Base-by-base conservation (phyloP, 768 basidiomycete genomes). In the Lactifluus hygrophoroides region DNA sequence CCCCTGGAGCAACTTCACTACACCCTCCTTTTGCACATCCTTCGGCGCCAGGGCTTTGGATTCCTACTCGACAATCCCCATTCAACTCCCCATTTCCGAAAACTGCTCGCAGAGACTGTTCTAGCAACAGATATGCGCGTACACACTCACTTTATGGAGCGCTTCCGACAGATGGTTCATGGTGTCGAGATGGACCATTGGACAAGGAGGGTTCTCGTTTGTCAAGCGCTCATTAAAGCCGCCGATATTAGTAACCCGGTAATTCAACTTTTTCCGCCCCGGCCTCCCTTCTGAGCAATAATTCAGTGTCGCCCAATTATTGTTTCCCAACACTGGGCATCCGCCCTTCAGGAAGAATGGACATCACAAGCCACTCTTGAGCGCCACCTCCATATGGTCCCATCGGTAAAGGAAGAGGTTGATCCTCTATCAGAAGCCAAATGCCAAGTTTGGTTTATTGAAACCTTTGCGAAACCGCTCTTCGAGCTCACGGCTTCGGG, bases 221-320 rank as follows among this genome's bases (percentile, higher is more conserved):
- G 91, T 68, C 93, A 97, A 66, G 88, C 89, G 3, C 74, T 99
- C 51, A 84, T 99, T 70, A 98, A 99, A 72, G 96, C 94, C 67
- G 94, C 95, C 17, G 96, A 99, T 73, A 98, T 99, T 67, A 94
- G 91, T 69, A 99, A 99, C 70, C 95, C 96, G 16, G 94, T 96
- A 69, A 64, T 94, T 81, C 14, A 34, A 11, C 40, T 42, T 37
- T 14, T 30, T 34, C 27, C 44, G 16, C 52, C 40, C 34, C 10
- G 16, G 43, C 32, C 27, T 27, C 14, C 37, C 32, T 28, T 56
- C 23, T 57, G 30, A 63, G 28, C 5, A 6, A 35, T 49, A 54
- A 40, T 54, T 53, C 47, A 97, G 94, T 86, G 87, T 62, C 93
- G 95, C 19, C 95, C 96, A 1, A 89, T 91, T 62, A 75, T 82